Evolutionary conservation across 306 rosid species (phyloP), one percentile per base, ranked within the genome.

Genomic region (Casuarina glauca): DNA sequence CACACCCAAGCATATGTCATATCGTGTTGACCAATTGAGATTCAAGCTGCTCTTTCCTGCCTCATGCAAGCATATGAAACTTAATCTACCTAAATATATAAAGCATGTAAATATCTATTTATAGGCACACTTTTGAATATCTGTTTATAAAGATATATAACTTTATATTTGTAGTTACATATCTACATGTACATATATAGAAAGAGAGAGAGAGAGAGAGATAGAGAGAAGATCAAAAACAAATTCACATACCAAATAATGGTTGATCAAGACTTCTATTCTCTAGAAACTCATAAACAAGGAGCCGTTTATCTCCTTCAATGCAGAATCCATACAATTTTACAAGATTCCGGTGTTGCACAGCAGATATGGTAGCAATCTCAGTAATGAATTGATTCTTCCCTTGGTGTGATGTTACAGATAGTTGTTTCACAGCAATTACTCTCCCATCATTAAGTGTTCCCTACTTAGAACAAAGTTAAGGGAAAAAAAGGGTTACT

Each of bases 261-360:
- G 94, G 11, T 46, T 46, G 50, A 46, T 46, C 50, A 46, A 46
- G 50, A 46, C 50, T 46, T 46, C 50, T 46, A 71, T 93, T 93
- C 76, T 90, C 94, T 9, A 90, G 86, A 78, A 82, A 93, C 86
- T 93, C 97, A 10, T 89, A 93, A 42, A 93, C 94, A 52, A 93
- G 93, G 73, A 91, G 97, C 57, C 89, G 80, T 69, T 88, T 85
- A 54, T 71, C 76, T 60, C 93, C 96, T 58, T 93, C 94, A 16
- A 87, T 69, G 83, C 97, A 93, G 75, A 89, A 93, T 71, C 98
- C 97, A 16, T 84, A 86, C 74, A 93, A 72, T 77, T 86, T 88
- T 69, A 93, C 98, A 44, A 89, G 88, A 82, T 93, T 93, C 36
- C 87, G 93, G 74, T 93, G 98, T 82, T 91, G 98, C 45, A 93